A percentile compares a stretch with the other conserved stretches of the same genome.
Conservation (phyloP, 1,284 basidiomycete genomes). For the Apiotrichum siamense region DNA sequence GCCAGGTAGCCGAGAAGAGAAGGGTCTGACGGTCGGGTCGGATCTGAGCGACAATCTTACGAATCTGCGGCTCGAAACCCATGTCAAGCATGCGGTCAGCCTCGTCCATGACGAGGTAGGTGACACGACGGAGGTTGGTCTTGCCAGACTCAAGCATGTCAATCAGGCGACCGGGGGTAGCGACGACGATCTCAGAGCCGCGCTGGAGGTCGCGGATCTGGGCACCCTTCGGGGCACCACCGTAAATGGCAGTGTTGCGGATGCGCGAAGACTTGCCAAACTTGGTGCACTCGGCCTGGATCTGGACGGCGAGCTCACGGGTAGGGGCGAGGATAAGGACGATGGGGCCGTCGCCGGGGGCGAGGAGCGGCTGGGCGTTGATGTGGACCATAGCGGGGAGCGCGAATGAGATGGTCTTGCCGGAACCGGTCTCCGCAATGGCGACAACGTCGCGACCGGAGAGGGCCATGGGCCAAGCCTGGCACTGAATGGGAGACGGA, state of each 20-base stretch:
- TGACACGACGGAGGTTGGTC: constrained; percentile 91
- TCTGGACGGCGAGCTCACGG: constrained; percentile 96
- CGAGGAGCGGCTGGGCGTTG: constrained; percentile 93
- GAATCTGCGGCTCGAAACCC: constrained; percentile 97
- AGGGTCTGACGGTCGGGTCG: constrained; percentile 91
- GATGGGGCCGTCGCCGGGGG: constrained; percentile 94
- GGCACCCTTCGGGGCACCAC: constrained; percentile 95
- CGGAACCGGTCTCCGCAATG: constrained; percentile 93
- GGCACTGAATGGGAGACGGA: constrained; percentile 94
- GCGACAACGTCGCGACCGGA: constrained; percentile 92
- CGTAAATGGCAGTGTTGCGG: constrained; percentile 96
- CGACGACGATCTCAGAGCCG: constrained; percentile 94
- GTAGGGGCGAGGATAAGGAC: constrained; percentile 95
- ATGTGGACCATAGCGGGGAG: constrained; percentile 99
- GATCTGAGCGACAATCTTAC: constrained; percentile 96
- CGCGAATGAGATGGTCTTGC: constrained; percentile 97
- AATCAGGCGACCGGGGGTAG: constrained; percentile 89
- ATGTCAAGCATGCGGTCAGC: constrained; percentile 62
- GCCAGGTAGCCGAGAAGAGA: constrained; percentile 99
- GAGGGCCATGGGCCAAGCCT: constrained; percentile 97
- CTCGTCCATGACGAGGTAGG: constrained; percentile 98
- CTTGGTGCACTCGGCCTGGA: constrained; percentile 96
- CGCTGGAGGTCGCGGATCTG: constrained; percentile 96
- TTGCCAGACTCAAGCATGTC: constrained; percentile 96
- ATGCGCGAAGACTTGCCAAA: constrained; percentile 96